These are phyloP conservation scores for Priceomyces melissophilus DNA, from an alignment of 805 yeast species.

Conservation along the genomic window DNA sequence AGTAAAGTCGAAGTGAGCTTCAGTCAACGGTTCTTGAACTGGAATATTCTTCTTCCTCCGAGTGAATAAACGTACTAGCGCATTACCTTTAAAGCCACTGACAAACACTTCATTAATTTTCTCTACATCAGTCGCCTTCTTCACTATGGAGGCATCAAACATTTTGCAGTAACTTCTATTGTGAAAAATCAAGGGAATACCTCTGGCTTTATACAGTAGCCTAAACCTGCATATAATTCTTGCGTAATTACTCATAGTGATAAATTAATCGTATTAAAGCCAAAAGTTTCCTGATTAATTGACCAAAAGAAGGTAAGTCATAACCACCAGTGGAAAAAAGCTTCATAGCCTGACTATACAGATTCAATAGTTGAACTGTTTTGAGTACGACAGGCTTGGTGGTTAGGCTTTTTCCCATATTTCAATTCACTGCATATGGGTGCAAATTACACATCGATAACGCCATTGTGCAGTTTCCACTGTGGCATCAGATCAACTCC, in stretches of 20 bases:
- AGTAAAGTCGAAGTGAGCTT: background rate
- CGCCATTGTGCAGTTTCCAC: background rate
- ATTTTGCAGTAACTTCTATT: background rate
- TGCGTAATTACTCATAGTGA: too few relatives aligned
- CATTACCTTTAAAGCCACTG: conserved; percentile 1
- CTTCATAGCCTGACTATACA: too few relatives aligned
- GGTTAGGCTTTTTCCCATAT: too few relatives aligned
- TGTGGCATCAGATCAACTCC: background rate
- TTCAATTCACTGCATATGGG: too few relatives aligned
- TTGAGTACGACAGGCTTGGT: too few relatives aligned
- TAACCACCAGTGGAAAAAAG: too few relatives aligned
- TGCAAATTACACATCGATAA: background rate
- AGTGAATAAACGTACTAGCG: background rate
- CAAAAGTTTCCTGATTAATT: too few relatives aligned
- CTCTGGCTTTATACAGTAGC: too few relatives aligned
- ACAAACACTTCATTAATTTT: conserved; percentile 2
- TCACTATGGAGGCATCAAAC: conserved; percentile 1
- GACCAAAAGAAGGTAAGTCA: too few relatives aligned
- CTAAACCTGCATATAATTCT: too few relatives aligned
- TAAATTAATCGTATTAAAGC: too few relatives aligned
- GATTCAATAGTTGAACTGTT: too few relatives aligned
- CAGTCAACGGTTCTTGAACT: background rate
- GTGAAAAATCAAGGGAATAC: background rate
- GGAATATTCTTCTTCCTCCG: conserved; percentile 1
- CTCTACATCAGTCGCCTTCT: conserved; percentile 2